Base-by-base conservation (phyloP, 78 protist species). In the Dictyostelium capitatum region DNA sequence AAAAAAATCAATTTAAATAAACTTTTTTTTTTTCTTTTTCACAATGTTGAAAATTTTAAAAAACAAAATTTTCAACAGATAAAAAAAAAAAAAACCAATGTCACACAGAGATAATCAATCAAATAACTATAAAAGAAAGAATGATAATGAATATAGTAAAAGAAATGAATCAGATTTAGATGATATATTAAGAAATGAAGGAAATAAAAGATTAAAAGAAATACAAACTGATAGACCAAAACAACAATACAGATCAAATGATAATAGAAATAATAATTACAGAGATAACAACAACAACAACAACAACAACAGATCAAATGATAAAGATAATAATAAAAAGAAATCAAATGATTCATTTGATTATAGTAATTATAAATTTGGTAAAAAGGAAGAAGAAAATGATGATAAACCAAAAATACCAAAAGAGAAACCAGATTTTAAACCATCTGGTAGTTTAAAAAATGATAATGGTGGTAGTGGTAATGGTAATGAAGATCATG, bases 371-470 rank as follows among this genome's bases (percentile, higher is more conserved):
- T 64, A 37, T 53, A 50, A 56, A 73, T 50, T 72, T 56, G 82
- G 74, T 25, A 73, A 37, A 72, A 53, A 72, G 25, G 70, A 30
- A 17, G 47, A 69, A 30, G 41, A 73, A 50, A 75, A 80, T 6
- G 85, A 94, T 47, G 30, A 20, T 70, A 25, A 25, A 64, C 23
- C 47, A 77, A 47, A 53, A 41, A 64, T 57, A 15, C 10, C 46
- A 2, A 96, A 91, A 59, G 97, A 94, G 20, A 78, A 92, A 89
- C 94, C 97, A 50, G 91, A 97, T 59, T 97, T 72, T 51, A 84
- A 80, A 37, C 89, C 89, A 54, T 96, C 98, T 6, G 98, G 80
- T 37, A 47, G 37, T 32, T 64, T 73, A 3, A 30, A 25, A 25
- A 50, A 59, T 64, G 82, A 74, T 54, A 41, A 11, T 6, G 37